phyloP scores from a whole-genome alignment of 768 basidiomycete genomes.

The Lactifluus hygrophoroides region DNA sequence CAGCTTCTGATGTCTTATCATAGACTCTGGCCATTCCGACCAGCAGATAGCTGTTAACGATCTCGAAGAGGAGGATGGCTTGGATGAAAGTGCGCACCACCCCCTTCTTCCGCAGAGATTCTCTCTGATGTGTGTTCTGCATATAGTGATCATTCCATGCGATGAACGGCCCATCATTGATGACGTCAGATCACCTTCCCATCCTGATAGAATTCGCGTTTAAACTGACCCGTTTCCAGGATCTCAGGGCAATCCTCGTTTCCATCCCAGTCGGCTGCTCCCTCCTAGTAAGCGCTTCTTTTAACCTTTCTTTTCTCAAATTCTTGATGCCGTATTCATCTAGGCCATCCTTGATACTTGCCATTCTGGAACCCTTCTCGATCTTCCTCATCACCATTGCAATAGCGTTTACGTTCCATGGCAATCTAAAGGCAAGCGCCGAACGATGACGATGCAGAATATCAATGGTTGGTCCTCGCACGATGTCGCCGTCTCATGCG shows the following conservation, averaged over 20 bases:
- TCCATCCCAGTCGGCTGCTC: slow-evolving; percentile 18
- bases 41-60: slow-evolving; percentile 12
- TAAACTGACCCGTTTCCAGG: slow-evolving; percentile 1
- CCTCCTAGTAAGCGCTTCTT: slow-evolving; percentile 11
- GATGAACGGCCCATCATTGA: slow-evolving; percentile 21
- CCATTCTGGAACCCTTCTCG: slow-evolving; percentile 24
- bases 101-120: too few relatives aligned
- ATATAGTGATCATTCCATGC: slow-evolving; percentile 7
- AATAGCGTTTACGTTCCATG: slow-evolving; percentile 23
- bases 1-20: background rate
- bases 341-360: slow-evolving; percentile 25
- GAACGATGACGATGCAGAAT: slow-evolving; percentile 17
- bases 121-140: background rate
- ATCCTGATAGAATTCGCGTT: background rate
- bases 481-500: background rate
- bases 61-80: slow-evolving; percentile 20
- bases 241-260: slow-evolving; percentile 12
- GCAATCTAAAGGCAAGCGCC: slow-evolving; percentile 22
- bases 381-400: slow-evolving; percentile 23
- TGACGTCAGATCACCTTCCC: slow-evolving; percentile 15
- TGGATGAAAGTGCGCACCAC: slow-evolving; percentile 22
- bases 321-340: background rate
- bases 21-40: slow-evolving; percentile 24
- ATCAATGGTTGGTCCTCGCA: slow-evolving; percentile 8
- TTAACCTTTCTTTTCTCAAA: too few relatives aligned